A percentile compares a stretch with the other conserved stretches of the same genome.
Evolutionary conservation across 2,329 filamentous ascomycete genomes (phyloP).

Genomic region (Aphanocladium album): DNA sequence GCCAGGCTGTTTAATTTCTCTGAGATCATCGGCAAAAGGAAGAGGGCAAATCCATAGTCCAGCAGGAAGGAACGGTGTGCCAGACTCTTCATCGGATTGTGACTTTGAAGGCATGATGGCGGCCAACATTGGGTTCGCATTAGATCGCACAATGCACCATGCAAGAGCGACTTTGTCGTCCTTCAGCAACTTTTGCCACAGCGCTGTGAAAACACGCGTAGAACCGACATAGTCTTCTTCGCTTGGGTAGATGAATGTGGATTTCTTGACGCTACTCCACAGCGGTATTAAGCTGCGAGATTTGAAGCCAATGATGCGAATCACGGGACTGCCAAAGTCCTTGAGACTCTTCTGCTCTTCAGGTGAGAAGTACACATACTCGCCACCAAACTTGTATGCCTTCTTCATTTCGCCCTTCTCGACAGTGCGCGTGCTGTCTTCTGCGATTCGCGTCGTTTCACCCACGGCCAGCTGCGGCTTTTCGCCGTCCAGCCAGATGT

Average conservation of each 20-base stretch:
- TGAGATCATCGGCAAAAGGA: conserved; percentile 84
- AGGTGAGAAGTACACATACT: conserved; percentile 77
- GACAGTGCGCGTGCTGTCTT: conserved; percentile 70
- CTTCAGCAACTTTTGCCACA: conserved; percentile 80
- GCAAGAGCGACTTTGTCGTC: conserved; percentile 78
- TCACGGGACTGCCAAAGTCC: conserved; percentile 74
- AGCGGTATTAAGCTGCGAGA: conserved; percentile 65
- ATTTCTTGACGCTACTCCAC: conserved; percentile 82
- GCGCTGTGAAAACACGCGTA: conserved; percentile 83
- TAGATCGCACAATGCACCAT: conserved; percentile 82
- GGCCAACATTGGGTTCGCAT: conserved; percentile 72
- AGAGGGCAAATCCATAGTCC: conserved; percentile 86
- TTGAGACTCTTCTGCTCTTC: conserved; percentile 77
- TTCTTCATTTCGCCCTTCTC: conserved; percentile 80
- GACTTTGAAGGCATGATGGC: conserved; percentile 75
- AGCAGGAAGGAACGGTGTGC: conserved; percentile 67
- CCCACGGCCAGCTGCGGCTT: conserved; percentile 73
- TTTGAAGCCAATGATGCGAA: conserved; percentile 94
- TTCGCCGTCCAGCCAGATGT: conserved; percentile 84
- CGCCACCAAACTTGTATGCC: conserved; percentile 93
- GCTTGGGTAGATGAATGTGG: conserved; percentile 89
- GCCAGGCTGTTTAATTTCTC: conserved; percentile 62
- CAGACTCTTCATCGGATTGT: conserved; percentile 57
- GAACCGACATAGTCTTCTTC: conserved; percentile 88
- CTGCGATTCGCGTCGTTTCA: conserved; percentile 68